Conservation (phyloP, 345 rosid genomes). For the Salix viminalis region DNA sequence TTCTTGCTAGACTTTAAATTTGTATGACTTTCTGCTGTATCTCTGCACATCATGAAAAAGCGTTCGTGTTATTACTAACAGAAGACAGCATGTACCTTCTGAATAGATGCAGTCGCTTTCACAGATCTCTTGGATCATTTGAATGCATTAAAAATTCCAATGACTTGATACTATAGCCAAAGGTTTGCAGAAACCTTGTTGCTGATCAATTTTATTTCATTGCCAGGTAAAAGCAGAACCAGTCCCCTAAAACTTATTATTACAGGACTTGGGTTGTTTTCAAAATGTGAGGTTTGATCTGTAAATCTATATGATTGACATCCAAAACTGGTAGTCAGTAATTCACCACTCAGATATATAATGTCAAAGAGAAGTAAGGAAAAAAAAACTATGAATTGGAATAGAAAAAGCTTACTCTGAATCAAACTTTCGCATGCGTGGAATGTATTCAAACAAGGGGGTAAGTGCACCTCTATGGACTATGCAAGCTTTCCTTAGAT, state of each 20-base stretch:
- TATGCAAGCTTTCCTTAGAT: conserved; percentile 81
- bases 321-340: background rate
- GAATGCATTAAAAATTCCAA: background rate
- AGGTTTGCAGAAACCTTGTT: background rate
- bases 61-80: conserved; percentile 1
- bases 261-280: background rate
- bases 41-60: conserved; percentile 43
- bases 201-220: background rate
- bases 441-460: conserved; percentile 68
- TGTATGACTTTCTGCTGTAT: conserved; percentile 27
- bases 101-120: background rate
- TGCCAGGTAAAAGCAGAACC: background rate
- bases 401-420: conserved; percentile 49
- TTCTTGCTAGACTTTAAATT: conserved; percentile 39
- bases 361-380: background rate
- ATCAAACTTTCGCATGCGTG: conserved; percentile 75
- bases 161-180: background rate
- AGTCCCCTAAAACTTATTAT: background rate
- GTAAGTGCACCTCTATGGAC: conserved; percentile 68
- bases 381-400: background rate
- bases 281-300: background rate
- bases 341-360: background rate
- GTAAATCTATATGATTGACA: background rate
- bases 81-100: background rate
- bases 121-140: background rate